Evolutionary conservation across 2,329 filamentous ascomycete genomes (phyloP).

Genomic region (Pezicula carpinea): DNA sequence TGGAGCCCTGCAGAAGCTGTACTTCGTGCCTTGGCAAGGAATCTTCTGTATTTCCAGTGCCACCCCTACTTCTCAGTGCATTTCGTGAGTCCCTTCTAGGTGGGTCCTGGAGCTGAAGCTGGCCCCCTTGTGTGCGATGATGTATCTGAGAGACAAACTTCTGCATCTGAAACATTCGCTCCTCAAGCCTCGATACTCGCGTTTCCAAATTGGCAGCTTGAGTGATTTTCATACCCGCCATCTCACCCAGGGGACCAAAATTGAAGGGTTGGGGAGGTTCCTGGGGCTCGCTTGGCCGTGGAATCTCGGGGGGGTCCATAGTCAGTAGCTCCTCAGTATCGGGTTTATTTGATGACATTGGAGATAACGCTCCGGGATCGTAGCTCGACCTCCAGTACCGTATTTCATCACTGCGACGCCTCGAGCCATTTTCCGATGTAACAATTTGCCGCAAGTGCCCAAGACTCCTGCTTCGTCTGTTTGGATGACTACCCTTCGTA

Average conservation of each 20-base stretch:
- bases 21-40: conserved; percentile 18
- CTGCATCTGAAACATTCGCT: conserved; percentile 48
- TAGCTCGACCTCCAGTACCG: conserved; percentile 61
- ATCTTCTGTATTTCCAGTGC: conserved; percentile 21
- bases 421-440: conserved; percentile 29
- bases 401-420: conserved; percentile 59
- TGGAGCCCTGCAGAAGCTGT: conserved; percentile 8
- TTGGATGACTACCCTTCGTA: conserved; percentile 47
- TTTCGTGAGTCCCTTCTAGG: conserved; percentile 10
- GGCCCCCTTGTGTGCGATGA: conserved; percentile 5
- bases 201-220: conserved; percentile 49
- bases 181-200: conserved; percentile 47
- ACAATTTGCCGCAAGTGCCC: conserved; percentile 46
- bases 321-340: conserved; percentile 29
- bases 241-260: conserved; percentile 45
- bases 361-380: conserved; percentile 45
- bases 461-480: conserved; percentile 55
- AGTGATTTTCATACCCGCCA: conserved; percentile 53
- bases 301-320: conserved; percentile 27
- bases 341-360: conserved; percentile 43
- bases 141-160: conserved; percentile 17
- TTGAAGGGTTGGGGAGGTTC: conserved; percentile 48
- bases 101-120: conserved; percentile 21
- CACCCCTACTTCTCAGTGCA: conserved; percentile 5
- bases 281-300: conserved; percentile 10